Evolutionary conservation across 441 rosid genomes (phyloP).

Genomic region (Capsella rubella): DNA sequence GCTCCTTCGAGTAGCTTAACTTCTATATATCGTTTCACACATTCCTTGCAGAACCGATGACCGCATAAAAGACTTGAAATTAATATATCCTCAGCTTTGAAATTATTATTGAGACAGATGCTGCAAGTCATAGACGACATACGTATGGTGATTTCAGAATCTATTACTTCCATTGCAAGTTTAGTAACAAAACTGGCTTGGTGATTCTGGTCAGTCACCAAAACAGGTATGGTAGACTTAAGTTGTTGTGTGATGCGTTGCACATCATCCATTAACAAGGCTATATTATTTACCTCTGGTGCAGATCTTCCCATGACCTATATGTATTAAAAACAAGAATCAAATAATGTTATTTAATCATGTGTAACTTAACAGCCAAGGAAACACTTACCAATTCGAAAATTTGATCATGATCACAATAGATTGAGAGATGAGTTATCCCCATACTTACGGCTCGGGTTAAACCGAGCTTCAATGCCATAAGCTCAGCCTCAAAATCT

Average conservation of each 20-base stretch:
- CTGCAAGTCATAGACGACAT: neutral
- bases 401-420: neutral
- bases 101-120: neutral
- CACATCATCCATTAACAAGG: neutral
- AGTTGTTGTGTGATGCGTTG: neutral
- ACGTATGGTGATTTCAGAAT: neutral
- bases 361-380: neutral
- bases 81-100: neutral
- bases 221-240: neutral
- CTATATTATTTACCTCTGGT: too few species aligned
- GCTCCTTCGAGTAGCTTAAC: neutral
- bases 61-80: neutral
- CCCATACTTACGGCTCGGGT: neutral
- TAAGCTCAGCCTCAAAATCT: neutral
- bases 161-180: slow-evolving; percentile 9
- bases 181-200: neutral
- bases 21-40: neutral
- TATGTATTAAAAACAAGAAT: too few species aligned
- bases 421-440: neutral
- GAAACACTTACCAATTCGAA: neutral
- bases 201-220: neutral
- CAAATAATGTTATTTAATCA: too few species aligned
- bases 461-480: neutral
- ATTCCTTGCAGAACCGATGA: neutral
- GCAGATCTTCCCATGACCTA: neutral